Evolutionary conservation across 352 stramenopile species (phyloP).

Genomic region (Thraustochytrium sp.): DNA sequence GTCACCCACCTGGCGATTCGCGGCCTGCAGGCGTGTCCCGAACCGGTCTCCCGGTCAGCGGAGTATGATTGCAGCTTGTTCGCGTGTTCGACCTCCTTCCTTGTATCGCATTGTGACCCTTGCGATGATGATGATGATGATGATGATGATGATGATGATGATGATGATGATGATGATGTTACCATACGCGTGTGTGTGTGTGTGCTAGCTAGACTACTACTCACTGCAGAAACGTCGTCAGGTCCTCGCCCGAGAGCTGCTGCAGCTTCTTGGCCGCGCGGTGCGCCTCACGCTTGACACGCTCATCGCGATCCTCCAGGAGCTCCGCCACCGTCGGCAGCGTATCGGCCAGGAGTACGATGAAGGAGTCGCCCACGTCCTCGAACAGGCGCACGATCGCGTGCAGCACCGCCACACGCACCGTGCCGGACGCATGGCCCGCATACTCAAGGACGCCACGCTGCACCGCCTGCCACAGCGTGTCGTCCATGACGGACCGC

Average conservation of each 20-base stretch:
- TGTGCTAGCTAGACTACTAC: too few species aligned
- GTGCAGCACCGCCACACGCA: slow-evolving; percentile 7
- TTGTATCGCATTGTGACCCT: too few species aligned
- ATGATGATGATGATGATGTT: too few species aligned
- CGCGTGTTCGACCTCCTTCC: too few species aligned
- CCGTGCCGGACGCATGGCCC: not conserved
- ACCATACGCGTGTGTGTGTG: too few species aligned
- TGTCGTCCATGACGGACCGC: not conserved
- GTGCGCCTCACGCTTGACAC: slow-evolving; percentile 9
- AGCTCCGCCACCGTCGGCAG: slow-evolving; percentile 18
- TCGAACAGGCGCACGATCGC: slow-evolving; percentile 27
- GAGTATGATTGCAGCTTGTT: too few species aligned
- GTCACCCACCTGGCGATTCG: too few species aligned
- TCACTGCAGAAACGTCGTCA: slow-evolving; percentile 22
- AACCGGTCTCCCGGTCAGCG: too few species aligned
- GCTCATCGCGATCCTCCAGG: slow-evolving; percentile 1
- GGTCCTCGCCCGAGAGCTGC: slow-evolving; percentile 26
- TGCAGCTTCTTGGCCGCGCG: slow-evolving; percentile 27
- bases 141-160: too few species aligned
- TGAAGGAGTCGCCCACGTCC: slow-evolving; percentile 13
- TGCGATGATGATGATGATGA: too few species aligned
- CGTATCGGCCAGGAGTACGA: slow-evolving; percentile 27
- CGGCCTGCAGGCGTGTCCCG: too few species aligned
- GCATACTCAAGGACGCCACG: slow-evolving; percentile 1
- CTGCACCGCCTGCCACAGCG: slow-evolving; percentile 21